Percentiles rank a stretch among this genome's conserved stretches.
phyloP scores from a whole-genome alignment of 768 basidiomycete genomes.

The Pisolithus albus region DNA sequence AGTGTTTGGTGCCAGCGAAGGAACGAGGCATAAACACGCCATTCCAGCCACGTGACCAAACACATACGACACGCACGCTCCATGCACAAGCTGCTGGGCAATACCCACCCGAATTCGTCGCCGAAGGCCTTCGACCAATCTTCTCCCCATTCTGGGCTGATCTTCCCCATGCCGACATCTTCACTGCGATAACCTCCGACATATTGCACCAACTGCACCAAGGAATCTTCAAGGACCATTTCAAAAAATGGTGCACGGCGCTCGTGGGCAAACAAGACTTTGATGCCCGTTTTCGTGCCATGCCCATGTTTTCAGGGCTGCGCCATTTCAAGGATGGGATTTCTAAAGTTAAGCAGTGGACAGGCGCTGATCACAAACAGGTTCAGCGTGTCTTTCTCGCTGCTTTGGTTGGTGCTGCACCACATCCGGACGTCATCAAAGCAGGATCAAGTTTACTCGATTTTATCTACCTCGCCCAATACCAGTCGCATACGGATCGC shows the following conservation, averaged over 20 bases:
- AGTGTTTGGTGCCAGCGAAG: too few relatives aligned
- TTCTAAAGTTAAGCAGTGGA: conserved; percentile 34
- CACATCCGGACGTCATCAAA: conserved; percentile 11
- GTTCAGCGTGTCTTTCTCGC: conserved; percentile 32
- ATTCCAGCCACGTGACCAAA: too few relatives aligned
- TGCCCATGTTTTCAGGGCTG: conserved; percentile 5
- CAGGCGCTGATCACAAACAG: conserved; percentile 35
- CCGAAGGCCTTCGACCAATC: not conserved
- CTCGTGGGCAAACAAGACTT: conserved; percentile 2
- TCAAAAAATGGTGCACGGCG: conserved; percentile 30
- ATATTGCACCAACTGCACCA: conserved; percentile 44
- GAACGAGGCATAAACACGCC: too few relatives aligned
- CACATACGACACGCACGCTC: too few relatives aligned
- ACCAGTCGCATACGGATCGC: conserved; percentile 18
- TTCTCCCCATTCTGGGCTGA: conserved; percentile 34
- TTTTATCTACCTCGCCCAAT: conserved; percentile 28
- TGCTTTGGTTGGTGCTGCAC: conserved; percentile 22
- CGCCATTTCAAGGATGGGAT: conserved; percentile 39
- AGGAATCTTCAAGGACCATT: conserved; percentile 41
- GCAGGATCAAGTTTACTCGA: conserved; percentile 26
- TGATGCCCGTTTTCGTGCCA: too few relatives aligned
- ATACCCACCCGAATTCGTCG: too few relatives aligned
- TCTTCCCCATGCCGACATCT: conserved; percentile 36
- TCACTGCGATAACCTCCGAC: conserved; percentile 31
- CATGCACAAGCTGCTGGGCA: too few relatives aligned